Conservation (phyloP, 148 eudicot genomes). For the Vaccinium vitisidaea region DNA sequence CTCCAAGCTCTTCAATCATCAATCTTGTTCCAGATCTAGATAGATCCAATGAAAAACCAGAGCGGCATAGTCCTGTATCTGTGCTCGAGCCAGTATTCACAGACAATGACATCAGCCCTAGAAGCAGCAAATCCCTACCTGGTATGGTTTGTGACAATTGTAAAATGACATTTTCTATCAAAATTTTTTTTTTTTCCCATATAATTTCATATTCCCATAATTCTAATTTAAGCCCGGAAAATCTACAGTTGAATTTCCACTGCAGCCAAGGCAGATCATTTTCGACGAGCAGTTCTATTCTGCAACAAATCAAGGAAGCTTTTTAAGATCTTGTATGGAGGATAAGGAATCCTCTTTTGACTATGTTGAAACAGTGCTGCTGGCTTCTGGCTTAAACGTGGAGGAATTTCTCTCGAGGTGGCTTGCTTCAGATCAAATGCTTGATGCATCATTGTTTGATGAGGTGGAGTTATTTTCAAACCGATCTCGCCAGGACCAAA, state of each 20-base stretch:
- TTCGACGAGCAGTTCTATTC: conserved; percentile 53
- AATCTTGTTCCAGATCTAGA: conserved; percentile 39
- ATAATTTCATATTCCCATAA: not conserved
- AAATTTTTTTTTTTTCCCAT: not conserved
- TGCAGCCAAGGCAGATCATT: conserved; percentile 57
- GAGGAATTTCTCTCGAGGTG: conserved; percentile 65
- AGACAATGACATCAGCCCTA: conserved; percentile 73
- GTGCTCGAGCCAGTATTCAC: conserved; percentile 78
- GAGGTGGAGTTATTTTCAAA: conserved; percentile 80
- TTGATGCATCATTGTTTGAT: conserved; percentile 71
- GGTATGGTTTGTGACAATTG: conserved; percentile 35
- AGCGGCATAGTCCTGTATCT: conserved; percentile 82
- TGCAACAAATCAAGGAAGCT: conserved; percentile 21
- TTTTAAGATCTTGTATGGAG: conserved; percentile 32
- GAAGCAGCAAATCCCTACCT: conserved; percentile 36
- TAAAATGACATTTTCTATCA: not conserved
- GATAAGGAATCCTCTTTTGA: conserved; percentile 68
- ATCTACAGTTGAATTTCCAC: conserved; percentile 44
- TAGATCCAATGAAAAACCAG: conserved; percentile 41
- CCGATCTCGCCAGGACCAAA: conserved; percentile 64
- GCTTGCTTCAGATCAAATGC: conserved; percentile 55
- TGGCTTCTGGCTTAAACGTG: conserved; percentile 76
- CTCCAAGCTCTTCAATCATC: conserved; percentile 32
- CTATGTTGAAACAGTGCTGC: conserved; percentile 75
- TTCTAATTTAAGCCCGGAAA: conserved; percentile 18